Evolutionary conservation across 352 stramenopile species (phyloP).

Genomic region (Phytophthora macrochlamydospora): DNA sequence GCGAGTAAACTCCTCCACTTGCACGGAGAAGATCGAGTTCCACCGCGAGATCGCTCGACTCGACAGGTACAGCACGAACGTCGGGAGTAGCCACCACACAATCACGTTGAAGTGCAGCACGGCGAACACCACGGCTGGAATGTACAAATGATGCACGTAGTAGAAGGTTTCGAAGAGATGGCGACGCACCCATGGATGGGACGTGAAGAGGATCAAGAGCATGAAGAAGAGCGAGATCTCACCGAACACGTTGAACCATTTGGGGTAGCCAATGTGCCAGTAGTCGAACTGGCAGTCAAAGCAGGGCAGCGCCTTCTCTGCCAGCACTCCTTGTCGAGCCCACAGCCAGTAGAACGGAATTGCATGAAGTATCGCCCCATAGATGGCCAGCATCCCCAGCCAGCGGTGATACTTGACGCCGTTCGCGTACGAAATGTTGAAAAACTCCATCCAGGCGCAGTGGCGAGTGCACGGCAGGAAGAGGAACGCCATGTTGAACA

Average conservation of each 20-base stretch:
- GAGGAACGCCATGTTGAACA: slow-evolving; percentile 72
- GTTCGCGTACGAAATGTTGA: slow-evolving; percentile 66
- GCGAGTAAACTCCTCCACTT: slow-evolving; percentile 36
- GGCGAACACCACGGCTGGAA: slow-evolving; percentile 49
- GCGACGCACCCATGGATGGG: slow-evolving; percentile 56
- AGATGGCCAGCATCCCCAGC: slow-evolving; percentile 51
- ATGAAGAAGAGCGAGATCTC: slow-evolving; percentile 58
- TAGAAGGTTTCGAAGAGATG: slow-evolving; percentile 64
- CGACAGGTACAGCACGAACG: slow-evolving; percentile 57
- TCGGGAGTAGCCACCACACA: slow-evolving; percentile 56
- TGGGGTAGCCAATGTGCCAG: slow-evolving; percentile 37
- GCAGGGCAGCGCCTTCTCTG: slow-evolving; percentile 47
- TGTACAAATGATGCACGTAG: slow-evolving; percentile 61
- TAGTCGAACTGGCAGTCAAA: slow-evolving; percentile 60
- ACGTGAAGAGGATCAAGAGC: slow-evolving; percentile 40
- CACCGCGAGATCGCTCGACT: slow-evolving; percentile 51
- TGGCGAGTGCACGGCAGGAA: slow-evolving; percentile 63
- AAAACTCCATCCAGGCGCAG: slow-evolving; percentile 69
- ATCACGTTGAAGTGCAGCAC: slow-evolving; percentile 57
- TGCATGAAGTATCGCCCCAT: slow-evolving; percentile 41
- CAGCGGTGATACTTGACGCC: slow-evolving; percentile 70
- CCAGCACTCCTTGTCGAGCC: slow-evolving; percentile 35
- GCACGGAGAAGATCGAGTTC: slow-evolving; percentile 43
- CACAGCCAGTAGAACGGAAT: slow-evolving; percentile 58
- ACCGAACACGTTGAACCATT: slow-evolving; percentile 73